Percentiles rank a stretch among this genome's conserved stretches.
Evolutionary conservation across 208 protist species (phyloP).

Genomic region (Vickermania spadyakhi): DNA sequence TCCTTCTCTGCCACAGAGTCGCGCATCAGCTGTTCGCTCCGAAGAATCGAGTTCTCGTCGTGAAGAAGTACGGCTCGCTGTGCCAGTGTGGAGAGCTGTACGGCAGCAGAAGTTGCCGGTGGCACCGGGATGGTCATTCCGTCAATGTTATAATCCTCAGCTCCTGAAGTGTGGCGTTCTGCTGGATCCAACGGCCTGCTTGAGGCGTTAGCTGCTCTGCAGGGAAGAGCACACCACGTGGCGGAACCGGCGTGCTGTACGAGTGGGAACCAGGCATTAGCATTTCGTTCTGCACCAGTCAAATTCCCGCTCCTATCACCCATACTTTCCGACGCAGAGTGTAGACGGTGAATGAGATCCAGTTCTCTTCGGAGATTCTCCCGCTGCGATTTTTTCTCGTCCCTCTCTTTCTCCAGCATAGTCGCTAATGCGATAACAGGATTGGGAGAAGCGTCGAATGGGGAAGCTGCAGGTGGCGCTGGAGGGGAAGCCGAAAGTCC

Average conservation of each 20-base stretch:
- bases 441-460: too few species aligned
- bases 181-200: too few species aligned
- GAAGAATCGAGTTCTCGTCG: slow-evolving; percentile 29
- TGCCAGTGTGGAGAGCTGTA: slow-evolving; percentile 12
- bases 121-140: not conserved
- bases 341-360: slow-evolving; percentile 8
- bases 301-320: slow-evolving; percentile 1
- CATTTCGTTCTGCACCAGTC: not conserved
- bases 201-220: not conserved
- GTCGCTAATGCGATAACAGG: too few species aligned
- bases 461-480: too few species aligned
- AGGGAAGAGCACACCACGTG: not conserved
- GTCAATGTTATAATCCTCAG: not conserved
- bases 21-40: slow-evolving; percentile 38
- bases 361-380: slow-evolving; percentile 8
- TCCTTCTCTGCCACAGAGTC: slow-evolving; percentile 16
- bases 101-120: not conserved
- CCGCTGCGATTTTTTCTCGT: slow-evolving; percentile 4
- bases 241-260: not conserved
- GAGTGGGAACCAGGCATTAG: not conserved
- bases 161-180: not conserved
- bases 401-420: too few species aligned
- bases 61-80: slow-evolving; percentile 35
- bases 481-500: too few species aligned
- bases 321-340: not conserved